Evolutionary conservation across 305 asterid species (phyloP), one percentile per base, ranked within the genome.

Genomic region (Fraxinus nigra): DNA sequence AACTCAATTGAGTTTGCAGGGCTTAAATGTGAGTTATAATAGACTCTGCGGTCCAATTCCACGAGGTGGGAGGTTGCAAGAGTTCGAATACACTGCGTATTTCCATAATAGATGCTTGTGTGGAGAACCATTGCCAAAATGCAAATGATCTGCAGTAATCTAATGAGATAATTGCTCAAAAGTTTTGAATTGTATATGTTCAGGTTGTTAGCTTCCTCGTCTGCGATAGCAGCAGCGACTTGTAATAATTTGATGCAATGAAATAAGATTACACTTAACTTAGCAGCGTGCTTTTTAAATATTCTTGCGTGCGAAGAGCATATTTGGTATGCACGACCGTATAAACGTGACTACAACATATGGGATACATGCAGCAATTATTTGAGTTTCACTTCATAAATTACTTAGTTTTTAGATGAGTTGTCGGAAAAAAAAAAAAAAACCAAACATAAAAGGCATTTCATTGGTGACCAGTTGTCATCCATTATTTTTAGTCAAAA

Each of bases 11-110:
- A 1, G 38, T 0, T 67, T 78, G 74, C 78, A 77, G 7, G 11
- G 59, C 1, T 77, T 82, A 11, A 77, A 77, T 11, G 85, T 82
- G 73, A 82, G 85, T 33, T 82, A 82, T 35, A 77, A 77, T 67
- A 67, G 85, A 35, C 78, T 77, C n/a, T 82, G 81, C 43, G 85
- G 81, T 0, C 3, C 54, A 43, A 82, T 82, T 13, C 85, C 81
- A 30, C 72, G 72, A 18, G 85, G 81, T 43, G 78, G 72, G 43
- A 1, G 10, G 11, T 11, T 65, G 59, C 26, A 40, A 35, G 72
- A 7, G 1, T 77, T 48, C 30, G 78, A 67, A 14, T 10, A 37
- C 10, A 30, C 72, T 18, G 24, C 28, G 0, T 82, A 76, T 69
- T 14, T 77, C 1, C 85, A 77, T 9, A 82, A 77, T 74, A 77